Conservation (phyloP, 495 filamentous ascomycete genomes). For the Hypomontagnella submonticulosa region DNA sequence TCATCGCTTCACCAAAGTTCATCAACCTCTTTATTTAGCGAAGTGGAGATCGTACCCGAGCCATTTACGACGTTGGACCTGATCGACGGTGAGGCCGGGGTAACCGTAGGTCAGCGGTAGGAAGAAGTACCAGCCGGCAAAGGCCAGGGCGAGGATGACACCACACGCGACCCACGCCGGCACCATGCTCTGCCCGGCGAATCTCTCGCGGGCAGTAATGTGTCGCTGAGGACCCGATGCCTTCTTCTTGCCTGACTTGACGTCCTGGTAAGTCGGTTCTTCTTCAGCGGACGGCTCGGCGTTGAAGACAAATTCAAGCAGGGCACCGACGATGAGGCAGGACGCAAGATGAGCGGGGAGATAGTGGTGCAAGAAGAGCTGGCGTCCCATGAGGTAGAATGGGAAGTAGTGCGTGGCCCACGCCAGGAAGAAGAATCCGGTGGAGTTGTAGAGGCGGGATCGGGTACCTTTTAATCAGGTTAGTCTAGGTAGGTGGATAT, state of each 20-base stretch:
- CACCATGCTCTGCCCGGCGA: slow-evolving; percentile 80
- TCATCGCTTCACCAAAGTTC: slow-evolving; percentile 1
- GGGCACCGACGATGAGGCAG: slow-evolving; percentile 91
- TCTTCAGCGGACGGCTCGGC: slow-evolving; percentile 74
- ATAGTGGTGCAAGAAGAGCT: slow-evolving; percentile 98
- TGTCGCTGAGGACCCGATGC: slow-evolving; percentile 58
- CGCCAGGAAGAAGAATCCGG: slow-evolving; percentile 97
- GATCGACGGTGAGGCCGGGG: slow-evolving; percentile 84
- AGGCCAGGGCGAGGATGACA: slow-evolving; percentile 73
- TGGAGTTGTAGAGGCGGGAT: slow-evolving; percentile 95
- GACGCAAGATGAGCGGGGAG: slow-evolving; percentile 94
- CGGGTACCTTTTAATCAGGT: slow-evolving; percentile 72
- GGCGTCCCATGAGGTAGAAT: slow-evolving; percentile 97
- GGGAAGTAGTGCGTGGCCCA: slow-evolving; percentile 99
- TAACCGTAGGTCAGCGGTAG: slow-evolving; percentile 94
- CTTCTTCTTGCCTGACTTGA: slow-evolving; percentile 65
- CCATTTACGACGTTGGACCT: slow-evolving; percentile 91
- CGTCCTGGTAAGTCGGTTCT: slow-evolving; percentile 54
- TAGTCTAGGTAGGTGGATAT: slow-evolving; percentile 23
- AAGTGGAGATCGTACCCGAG: slow-evolving; percentile 97
- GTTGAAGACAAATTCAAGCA: slow-evolving; percentile 96
- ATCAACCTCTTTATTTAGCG: slow-evolving; percentile 75
- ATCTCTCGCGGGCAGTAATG: slow-evolving; percentile 78
- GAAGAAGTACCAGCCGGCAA: slow-evolving; percentile 91
- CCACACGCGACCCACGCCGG: slow-evolving; percentile 79